Conservation (phyloP, 2,329 filamentous ascomycete species). For the Sporothrix phasma region DNA sequence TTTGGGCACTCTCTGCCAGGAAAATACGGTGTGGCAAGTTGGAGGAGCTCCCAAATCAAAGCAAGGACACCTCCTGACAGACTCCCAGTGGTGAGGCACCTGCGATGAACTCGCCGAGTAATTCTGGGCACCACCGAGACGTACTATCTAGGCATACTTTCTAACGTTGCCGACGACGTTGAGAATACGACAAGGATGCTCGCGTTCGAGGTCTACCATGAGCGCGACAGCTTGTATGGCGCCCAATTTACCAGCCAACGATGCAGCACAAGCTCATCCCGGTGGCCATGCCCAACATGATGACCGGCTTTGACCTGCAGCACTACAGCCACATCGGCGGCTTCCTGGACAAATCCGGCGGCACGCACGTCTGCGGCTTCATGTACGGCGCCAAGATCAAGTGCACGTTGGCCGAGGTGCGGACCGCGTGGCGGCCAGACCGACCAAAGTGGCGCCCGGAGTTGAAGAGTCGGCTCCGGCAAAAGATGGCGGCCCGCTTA, state of each 20-base stretch:
- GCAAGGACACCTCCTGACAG: not conserved
- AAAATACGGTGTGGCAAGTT: slow-evolving; percentile 26
- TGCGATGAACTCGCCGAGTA: slow-evolving; percentile 31
- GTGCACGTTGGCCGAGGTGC: slow-evolving; percentile 15
- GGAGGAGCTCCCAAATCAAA: too few species aligned
- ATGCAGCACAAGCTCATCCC: slow-evolving; percentile 25
- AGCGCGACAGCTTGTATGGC: slow-evolving; percentile 24
- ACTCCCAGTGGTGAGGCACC: slow-evolving; percentile 30
- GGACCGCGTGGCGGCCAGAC: slow-evolving; percentile 13
- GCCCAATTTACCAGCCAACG: slow-evolving; percentile 25
- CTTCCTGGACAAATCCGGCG: slow-evolving; percentile 24
- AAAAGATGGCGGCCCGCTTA: slow-evolving; percentile 18
- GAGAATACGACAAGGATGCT: slow-evolving; percentile 26
- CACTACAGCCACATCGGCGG: slow-evolving; percentile 25
- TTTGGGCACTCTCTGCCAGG: slow-evolving; percentile 29
- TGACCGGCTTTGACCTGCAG: slow-evolving; percentile 27
- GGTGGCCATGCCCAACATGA: slow-evolving; percentile 22
- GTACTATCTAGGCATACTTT: slow-evolving; percentile 35
- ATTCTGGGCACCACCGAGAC: slow-evolving; percentile 29
- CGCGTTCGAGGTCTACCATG: slow-evolving; percentile 28
- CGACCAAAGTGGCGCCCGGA: slow-evolving; percentile 14
- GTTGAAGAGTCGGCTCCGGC: slow-evolving; percentile 13
- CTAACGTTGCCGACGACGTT: slow-evolving; percentile 26
- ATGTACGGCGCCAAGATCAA: slow-evolving; percentile 26
- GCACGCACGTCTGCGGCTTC: slow-evolving; percentile 21